These are phyloP conservation scores for Epipyxis sp. DNA, from an alignment of 108 stramenopile genomes.

Conservation along the genomic window DNA sequence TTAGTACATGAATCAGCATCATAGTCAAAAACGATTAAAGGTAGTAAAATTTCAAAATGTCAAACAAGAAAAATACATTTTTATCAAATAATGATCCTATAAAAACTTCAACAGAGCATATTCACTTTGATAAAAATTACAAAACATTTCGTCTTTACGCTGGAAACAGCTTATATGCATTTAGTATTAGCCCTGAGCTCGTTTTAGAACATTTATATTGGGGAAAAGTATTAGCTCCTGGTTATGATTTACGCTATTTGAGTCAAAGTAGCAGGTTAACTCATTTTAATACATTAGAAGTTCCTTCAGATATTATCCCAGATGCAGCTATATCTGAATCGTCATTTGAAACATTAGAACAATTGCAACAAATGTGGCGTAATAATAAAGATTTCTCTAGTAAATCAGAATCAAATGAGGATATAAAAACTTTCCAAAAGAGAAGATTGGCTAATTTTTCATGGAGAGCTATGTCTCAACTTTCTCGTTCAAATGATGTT, in stretches of 20 bases:
- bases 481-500: not conserved
- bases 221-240: not conserved
- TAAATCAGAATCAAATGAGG: constrained; percentile 1
- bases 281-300: constrained; percentile 4
- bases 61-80: too few relatives aligned
- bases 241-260: constrained; percentile 28
- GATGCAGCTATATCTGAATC: too few relatives aligned
- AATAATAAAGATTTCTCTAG: not conserved
- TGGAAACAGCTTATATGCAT: constrained; percentile 17
- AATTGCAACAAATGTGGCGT: not conserved
- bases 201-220: constrained; percentile 36
- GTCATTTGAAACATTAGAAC: not conserved
- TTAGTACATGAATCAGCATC: too few relatives aligned
- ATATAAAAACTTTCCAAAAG: not conserved
- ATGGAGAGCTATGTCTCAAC: not conserved
- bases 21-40: too few relatives aligned
- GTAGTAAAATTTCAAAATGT: too few relatives aligned
- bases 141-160: not conserved
- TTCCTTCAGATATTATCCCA: not conserved
- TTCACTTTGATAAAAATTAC: not conserved
- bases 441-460: not conserved
- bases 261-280: not conserved
- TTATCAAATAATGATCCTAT: too few relatives aligned
- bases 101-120: too few relatives aligned
- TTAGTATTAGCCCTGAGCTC: constrained; percentile 24